Evolutionary conservation across 2,329 filamentous ascomycete species (phyloP).

Genomic region (Cercospora zeina): DNA sequence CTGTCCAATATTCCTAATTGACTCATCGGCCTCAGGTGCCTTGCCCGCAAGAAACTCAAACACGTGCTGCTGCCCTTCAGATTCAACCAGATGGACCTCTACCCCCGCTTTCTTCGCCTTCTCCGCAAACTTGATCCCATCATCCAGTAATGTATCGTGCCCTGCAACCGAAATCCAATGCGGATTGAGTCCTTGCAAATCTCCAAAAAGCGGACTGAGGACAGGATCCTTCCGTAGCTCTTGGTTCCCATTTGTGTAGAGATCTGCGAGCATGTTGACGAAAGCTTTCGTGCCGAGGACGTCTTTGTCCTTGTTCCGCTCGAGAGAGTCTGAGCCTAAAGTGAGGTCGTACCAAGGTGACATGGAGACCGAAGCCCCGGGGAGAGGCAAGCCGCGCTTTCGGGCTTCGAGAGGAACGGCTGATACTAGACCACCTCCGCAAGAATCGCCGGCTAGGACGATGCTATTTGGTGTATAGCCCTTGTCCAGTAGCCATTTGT

Average conservation of each 20-base stretch:
- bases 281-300: slow-evolving; percentile 27
- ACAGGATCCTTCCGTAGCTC: slow-evolving; percentile 26
- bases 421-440: slow-evolving; percentile 33
- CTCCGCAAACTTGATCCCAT: slow-evolving; percentile 54
- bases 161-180: slow-evolving; percentile 56
- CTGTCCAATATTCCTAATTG: slow-evolving; percentile 28
- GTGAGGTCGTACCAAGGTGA: slow-evolving; percentile 35
- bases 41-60: slow-evolving; percentile 36
- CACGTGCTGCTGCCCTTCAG: slow-evolving; percentile 48
- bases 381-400: slow-evolving; percentile 27
- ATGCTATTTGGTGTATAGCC: slow-evolving; percentile 36
- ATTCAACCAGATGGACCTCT: slow-evolving; percentile 49
- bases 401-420: slow-evolving; percentile 31
- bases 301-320: slow-evolving; percentile 30
- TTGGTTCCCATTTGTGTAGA: slow-evolving; percentile 23
- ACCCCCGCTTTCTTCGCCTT: slow-evolving; percentile 50
- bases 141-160: slow-evolving; percentile 54
- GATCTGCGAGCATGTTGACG: slow-evolving; percentile 27
- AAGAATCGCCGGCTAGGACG: slow-evolving; percentile 33
- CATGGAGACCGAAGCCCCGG: slow-evolving; percentile 30
- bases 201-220: slow-evolving; percentile 28
- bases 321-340: slow-evolving; percentile 21
- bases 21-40: slow-evolving; percentile 32
- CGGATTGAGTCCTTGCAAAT: slow-evolving; percentile 45
- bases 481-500: slow-evolving; percentile 55